Evolutionary conservation across 768 basidiomycete species (phyloP).

Genomic region (Amanita muscaria): DNA sequence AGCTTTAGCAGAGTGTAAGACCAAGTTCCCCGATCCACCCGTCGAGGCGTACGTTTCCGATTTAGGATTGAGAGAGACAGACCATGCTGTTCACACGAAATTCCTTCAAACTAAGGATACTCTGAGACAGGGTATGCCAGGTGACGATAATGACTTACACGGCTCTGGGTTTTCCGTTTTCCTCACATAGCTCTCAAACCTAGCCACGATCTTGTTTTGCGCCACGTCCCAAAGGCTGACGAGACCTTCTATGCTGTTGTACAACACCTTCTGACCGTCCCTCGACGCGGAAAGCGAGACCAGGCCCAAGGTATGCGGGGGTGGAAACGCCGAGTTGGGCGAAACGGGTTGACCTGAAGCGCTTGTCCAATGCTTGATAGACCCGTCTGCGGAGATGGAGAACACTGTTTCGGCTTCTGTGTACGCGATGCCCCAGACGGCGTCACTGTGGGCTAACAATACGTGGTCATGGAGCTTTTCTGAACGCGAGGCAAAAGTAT

Average conservation of each 20-base stretch:
- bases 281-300: slow-evolving; percentile 69
- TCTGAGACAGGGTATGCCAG: too few relatives aligned
- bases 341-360: slow-evolving; percentile 3
- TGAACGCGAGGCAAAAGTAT: slow-evolving; percentile 20
- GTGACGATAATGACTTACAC: slow-evolving; percentile 40
- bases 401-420: slow-evolving; percentile 54
- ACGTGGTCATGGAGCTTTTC: too few relatives aligned
- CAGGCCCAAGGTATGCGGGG: slow-evolving; percentile 79
- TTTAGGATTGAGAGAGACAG: slow-evolving; percentile 71
- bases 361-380: slow-evolving; percentile 67
- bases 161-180: slow-evolving; percentile 54
- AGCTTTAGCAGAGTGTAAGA: slow-evolving; percentile 59
- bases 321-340: slow-evolving; percentile 37
- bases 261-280: slow-evolving; percentile 58
- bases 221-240: slow-evolving; percentile 69
- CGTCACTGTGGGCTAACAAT: slow-evolving; percentile 63
- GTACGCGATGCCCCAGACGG: slow-evolving; percentile 75
- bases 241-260: slow-evolving; percentile 79
- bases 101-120: background rate
- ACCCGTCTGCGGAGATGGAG: slow-evolving; percentile 73
- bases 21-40: slow-evolving; percentile 61
- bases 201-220: slow-evolving; percentile 50
- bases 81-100: slow-evolving; percentile 53
- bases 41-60: slow-evolving; percentile 69
- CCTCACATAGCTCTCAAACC: slow-evolving; percentile 65